phyloP scores from a whole-genome alignment of 371 early-diverging fungal genomes.

The Syncephalis plumigaleata region DNA sequence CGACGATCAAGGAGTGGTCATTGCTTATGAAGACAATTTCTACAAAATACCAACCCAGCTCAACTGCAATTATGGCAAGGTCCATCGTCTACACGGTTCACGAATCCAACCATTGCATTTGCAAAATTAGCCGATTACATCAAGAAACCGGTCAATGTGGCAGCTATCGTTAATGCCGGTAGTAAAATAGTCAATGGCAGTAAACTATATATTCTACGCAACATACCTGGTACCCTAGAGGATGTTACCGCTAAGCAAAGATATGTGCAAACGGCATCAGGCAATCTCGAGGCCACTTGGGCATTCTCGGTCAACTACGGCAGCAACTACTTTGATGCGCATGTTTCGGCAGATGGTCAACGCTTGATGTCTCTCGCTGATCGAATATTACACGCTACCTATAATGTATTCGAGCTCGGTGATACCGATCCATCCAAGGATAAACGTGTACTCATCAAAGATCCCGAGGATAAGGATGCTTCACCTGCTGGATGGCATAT shows the following conservation, averaged over 20 bases:
- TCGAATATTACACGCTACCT: conserved; percentile 65
- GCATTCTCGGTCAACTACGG: conserved; percentile 70
- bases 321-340: conserved; percentile 77
- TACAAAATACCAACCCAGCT: conserved; percentile 5
- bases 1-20: conserved; percentile 40
- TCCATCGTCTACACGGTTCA: no score
- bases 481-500: conserved; percentile 67
- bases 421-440: conserved; percentile 64
- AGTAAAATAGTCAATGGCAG: no score
- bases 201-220: conserved; percentile 32
- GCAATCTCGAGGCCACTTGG: conserved; percentile 50
- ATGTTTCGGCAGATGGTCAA: conserved; percentile 21
- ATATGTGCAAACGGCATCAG: conserved; percentile 16
- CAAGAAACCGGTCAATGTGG: no score
- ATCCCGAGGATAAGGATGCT: conserved; percentile 54
- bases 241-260: conserved; percentile 13
- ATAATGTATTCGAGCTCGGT: conserved; percentile 68
- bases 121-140: no score
- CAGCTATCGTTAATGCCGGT: no score
- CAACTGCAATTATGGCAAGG: no score
- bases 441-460: conserved; percentile 32
- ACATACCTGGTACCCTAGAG: conserved; percentile 28
- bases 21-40: conserved; percentile 60
- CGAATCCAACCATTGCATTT: no score
- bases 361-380: conserved; percentile 21